Evolutionary conservation across 192 early-diverging fungal species (phyloP).

Genomic region (Linnemannia hyalina): DNA sequence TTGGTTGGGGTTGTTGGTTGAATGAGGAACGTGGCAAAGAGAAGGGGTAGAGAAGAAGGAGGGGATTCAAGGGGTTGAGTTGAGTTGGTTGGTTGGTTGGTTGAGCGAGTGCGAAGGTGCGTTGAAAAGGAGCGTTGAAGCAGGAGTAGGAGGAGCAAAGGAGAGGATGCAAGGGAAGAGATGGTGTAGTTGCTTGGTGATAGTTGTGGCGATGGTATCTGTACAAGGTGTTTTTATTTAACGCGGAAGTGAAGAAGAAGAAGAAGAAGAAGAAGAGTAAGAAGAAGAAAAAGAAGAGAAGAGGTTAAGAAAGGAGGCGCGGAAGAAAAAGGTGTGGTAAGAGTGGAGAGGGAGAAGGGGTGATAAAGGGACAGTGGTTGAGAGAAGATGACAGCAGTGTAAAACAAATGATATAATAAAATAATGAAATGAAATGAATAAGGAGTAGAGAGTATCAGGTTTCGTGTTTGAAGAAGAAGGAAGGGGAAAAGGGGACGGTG

Average conservation of each 20-base stretch:
- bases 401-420: not conserved
- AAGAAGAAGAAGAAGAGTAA: not conserved
- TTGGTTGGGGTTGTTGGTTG: not conserved
- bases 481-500: not conserved
- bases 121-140: not conserved
- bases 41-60: not conserved
- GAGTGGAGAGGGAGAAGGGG: not conserved
- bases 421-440: not conserved
- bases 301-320: not conserved
- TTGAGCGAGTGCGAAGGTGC: not conserved
- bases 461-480: not conserved
- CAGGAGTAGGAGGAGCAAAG: not conserved
- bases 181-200: not conserved
- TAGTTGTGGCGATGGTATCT: not conserved
- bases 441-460: not conserved
- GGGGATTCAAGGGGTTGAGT: not conserved
- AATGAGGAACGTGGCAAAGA: conserved; percentile 14
- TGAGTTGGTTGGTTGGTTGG: conserved; percentile 3
- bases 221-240: not conserved
- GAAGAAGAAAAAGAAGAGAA: not conserved
- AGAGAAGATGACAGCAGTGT: not conserved
- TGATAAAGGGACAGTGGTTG: not conserved
- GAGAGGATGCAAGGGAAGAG: not conserved
- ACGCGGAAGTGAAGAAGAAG: not conserved
- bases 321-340: not conserved